These are phyloP conservation scores for Caulochytrium protostelioides DNA, from an alignment of 371 early-diverging fungal genomes.

Conservation along the genomic window DNA sequence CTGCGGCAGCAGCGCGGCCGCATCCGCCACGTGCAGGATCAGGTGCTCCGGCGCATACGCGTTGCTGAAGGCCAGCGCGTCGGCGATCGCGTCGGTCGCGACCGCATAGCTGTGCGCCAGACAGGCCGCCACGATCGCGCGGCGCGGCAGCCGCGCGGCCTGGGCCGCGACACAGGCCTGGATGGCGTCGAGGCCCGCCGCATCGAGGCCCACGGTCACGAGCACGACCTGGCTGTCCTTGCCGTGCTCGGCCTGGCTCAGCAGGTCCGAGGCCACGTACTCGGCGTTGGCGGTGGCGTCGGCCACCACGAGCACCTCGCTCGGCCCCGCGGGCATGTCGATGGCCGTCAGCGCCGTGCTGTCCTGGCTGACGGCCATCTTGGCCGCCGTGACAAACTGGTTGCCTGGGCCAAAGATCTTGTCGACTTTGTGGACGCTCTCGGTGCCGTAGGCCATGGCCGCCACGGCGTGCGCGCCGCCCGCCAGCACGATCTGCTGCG, in stretches of 20 bases:
- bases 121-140: conserved; percentile 64
- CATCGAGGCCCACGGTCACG: conserved; percentile 50
- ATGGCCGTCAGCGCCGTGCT: conserved; percentile 74
- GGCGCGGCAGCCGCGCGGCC: conserved; percentile 64
- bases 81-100: conserved; percentile 37
- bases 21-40: conserved; percentile 68
- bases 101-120: conserved; percentile 65
- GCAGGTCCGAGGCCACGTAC: conserved; percentile 82
- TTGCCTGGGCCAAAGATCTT: conserved; percentile 98
- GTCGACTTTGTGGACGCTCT: conserved; percentile 86
- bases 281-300: conserved; percentile 59
- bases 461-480: conserved; percentile 98
- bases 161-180: conserved; percentile 57
- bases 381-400: conserved; percentile 95
- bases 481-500: conserved; percentile 64
- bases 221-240: conserved; percentile 77
- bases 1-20: conserved; percentile 32
- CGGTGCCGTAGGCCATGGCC: conserved; percentile 92
- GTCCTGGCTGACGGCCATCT: conserved; percentile 87
- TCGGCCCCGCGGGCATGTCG: conserved; percentile 97
- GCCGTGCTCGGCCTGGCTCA: conserved; percentile 95
- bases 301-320: conserved; percentile 83
- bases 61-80: conserved; percentile 75
- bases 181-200: conserved; percentile 41
- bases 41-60: conserved; percentile 92